Evolutionary conservation across 129 eudicot genomes (phyloP), one percentile per base, ranked within the genome.

Genomic region (Deinandra increscens): DNA sequence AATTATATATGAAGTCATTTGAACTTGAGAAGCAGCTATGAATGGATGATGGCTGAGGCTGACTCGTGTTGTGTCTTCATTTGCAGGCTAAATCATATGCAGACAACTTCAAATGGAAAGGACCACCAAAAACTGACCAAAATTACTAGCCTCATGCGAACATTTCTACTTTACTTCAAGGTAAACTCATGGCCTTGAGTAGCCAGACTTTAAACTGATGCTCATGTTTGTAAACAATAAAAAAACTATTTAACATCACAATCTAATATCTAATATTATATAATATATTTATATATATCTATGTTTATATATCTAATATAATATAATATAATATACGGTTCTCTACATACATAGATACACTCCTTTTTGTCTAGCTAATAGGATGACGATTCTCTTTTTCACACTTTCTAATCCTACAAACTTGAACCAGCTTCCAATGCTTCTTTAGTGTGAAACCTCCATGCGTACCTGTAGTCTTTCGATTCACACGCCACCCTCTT

Each of bases 101-200:
- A 49, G 99, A 93, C 84, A 93, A 89, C 79, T 89, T 92, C 80
- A 92, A 92, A 76, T 92, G 98, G 98, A 92, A 85, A 84, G 95
- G 92, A 55, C 98, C 96, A 61, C 86, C 96, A 64, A 66, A 76
- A 62, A 37, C 60, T 0, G 70, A 74, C 48, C 34, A 75, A 55
- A 34, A 14, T 14, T 75, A 75, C 31, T 26, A 26, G 31, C 31
- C 31, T 26, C 31, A 1, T 26, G 31, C 31, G n/a, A 26, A 26
- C 31, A 26, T 26, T 26, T 26, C 31, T 26, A 26, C 31, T 26
- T 26, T 26, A 1, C 31, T 26, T 26, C 31, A 26, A 26, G 31
- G 7, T 65, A 13, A 18, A 12, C 34, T 31, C 3, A 33, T 31
- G 29, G 44, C 55, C 66, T 59, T 60, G 9, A 31, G 29, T 31